Evolutionary conservation across 2,329 filamentous ascomycete species (phyloP).

Genomic region (Alternaria panax): DNA sequence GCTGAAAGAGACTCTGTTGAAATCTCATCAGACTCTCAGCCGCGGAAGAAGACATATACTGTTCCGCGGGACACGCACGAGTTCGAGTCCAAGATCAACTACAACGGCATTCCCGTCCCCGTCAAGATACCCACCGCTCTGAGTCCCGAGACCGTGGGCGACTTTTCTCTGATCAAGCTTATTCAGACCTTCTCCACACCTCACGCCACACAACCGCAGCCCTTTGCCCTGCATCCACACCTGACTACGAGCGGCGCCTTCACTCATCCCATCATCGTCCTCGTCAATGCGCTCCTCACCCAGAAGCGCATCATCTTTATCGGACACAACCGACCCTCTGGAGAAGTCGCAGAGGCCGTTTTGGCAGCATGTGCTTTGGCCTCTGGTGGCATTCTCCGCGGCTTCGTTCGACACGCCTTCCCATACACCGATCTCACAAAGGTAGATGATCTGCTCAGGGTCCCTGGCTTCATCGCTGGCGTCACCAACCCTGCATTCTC

Average conservation of each 20-base stretch:
- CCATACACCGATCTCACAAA: slow-evolving; percentile 98
- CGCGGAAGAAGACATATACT: slow-evolving; percentile 67
- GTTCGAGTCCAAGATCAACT: slow-evolving; percentile 93
- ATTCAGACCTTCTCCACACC: slow-evolving; percentile 91
- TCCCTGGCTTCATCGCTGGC: slow-evolving; percentile 96
- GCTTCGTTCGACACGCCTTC: slow-evolving; percentile 95
- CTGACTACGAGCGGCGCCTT: slow-evolving; percentile 88
- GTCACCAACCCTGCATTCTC: slow-evolving; percentile 98
- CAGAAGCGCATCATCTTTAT: slow-evolving; percentile 97
- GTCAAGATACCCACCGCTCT: slow-evolving; percentile 95
- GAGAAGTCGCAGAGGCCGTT: slow-evolving; percentile 97
- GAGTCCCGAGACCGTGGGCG: slow-evolving; percentile 93
- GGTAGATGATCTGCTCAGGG: slow-evolving; percentile 93
- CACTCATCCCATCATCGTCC: slow-evolving; percentile 93
- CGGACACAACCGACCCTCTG: slow-evolving; percentile 92
- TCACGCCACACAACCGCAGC: slow-evolving; percentile 81
- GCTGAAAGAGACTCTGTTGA: slow-evolving; percentile 46
- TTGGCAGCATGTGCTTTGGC: slow-evolving; percentile 94
- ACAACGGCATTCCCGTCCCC: slow-evolving; percentile 95
- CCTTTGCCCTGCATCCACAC: slow-evolving; percentile 87
- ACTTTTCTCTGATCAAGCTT: slow-evolving; percentile 96
- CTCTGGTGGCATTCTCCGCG: slow-evolving; percentile 88
- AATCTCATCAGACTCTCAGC: slow-evolving; percentile 50
- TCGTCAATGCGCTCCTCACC: slow-evolving; percentile 92
- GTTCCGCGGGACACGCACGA: slow-evolving; percentile 95